Percentiles rank a stretch among this genome's conserved stretches.
These are phyloP conservation scores for Mimosa pudica DNA, from an alignment of 306 rosid genomes.

Conservation along the genomic window DNA sequence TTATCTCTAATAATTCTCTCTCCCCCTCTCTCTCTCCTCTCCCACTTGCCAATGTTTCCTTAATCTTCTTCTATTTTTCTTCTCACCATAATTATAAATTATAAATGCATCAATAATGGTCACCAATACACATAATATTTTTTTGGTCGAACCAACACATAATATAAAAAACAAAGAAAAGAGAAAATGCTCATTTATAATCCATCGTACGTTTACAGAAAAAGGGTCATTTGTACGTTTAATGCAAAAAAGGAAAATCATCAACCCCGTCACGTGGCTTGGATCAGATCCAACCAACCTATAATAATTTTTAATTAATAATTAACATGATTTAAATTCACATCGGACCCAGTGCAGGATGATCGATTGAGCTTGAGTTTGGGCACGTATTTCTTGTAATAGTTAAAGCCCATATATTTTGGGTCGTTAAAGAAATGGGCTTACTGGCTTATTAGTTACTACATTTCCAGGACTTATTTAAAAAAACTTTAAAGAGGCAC, in stretches of 20 bases:
- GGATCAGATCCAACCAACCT: no score
- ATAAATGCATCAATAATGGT: not conserved
- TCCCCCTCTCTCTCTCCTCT: not conserved
- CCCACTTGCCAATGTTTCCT: not conserved
- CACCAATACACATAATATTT: not conserved
- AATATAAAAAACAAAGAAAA: no score
- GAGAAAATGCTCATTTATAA: not conserved
- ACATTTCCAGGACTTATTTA: not conserved
- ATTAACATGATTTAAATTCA: not conserved
- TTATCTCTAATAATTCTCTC: not conserved
- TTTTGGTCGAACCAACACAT: not conserved
- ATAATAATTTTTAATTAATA: no score
- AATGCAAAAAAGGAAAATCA: no score
- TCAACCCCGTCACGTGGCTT: not conserved
- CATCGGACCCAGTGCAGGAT: not conserved
- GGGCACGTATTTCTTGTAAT: not conserved
- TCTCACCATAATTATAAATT: not conserved
- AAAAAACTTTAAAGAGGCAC: no score
- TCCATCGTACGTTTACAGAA: not conserved
- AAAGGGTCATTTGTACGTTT: not conserved
- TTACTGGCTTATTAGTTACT: not conserved
- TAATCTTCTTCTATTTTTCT: not conserved
- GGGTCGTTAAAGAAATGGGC: not conserved
- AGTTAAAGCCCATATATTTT: not conserved
- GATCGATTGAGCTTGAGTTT: not conserved